phyloP scores from a whole-genome alignment of 805 yeast genomes.

The Ogataea pilisensis region DNA sequence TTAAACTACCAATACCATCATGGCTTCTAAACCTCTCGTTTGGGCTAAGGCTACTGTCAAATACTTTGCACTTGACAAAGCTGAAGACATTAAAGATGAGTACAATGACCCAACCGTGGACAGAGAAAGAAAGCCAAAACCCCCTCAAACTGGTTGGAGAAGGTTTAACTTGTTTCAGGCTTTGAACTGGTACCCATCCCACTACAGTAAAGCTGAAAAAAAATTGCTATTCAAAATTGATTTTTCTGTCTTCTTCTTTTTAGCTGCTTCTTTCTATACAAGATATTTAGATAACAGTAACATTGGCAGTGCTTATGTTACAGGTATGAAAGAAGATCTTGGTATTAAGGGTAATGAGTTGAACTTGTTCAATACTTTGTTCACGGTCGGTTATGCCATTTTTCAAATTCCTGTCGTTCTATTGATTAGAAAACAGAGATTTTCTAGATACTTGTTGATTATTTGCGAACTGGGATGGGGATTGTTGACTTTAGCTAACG shows the following conservation, averaged over 20 bases:
- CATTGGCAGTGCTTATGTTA: slow-evolving; percentile 56
- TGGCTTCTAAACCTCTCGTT: no score
- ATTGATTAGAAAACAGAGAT: slow-evolving; percentile 42
- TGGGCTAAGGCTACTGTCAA: not conserved
- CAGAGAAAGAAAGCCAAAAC: slow-evolving; percentile 10
- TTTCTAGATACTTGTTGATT: slow-evolving; percentile 43
- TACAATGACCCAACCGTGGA: slow-evolving; percentile 12
- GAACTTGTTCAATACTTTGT: slow-evolving; percentile 24
- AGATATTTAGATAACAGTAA: slow-evolving; percentile 59
- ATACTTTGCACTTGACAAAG: slow-evolving; percentile 7
- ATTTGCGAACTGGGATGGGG: slow-evolving; percentile 49
- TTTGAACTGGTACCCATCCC: slow-evolving; percentile 15
- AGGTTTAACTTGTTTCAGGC: slow-evolving; percentile 11
- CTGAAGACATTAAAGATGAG: slow-evolving; percentile 9
- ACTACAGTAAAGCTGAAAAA: slow-evolving; percentile 10
- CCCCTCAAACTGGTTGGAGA: slow-evolving; percentile 4
- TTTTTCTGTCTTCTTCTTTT: slow-evolving; percentile 9
- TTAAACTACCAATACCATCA: no score
- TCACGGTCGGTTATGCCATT: slow-evolving; percentile 48
- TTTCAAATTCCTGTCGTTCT: slow-evolving; percentile 62
- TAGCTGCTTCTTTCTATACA: slow-evolving; percentile 40
- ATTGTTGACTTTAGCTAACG: slow-evolving; percentile 35
- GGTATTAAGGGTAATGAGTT: slow-evolving; percentile 20
- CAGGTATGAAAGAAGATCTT: slow-evolving; percentile 56
- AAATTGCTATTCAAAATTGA: slow-evolving; percentile 5